A percentile compares a stretch with the other conserved stretches of the same genome.
Evolutionary conservation across 345 rosid genomes (phyloP).

Genomic region (Aquilaria malaccensis): DNA sequence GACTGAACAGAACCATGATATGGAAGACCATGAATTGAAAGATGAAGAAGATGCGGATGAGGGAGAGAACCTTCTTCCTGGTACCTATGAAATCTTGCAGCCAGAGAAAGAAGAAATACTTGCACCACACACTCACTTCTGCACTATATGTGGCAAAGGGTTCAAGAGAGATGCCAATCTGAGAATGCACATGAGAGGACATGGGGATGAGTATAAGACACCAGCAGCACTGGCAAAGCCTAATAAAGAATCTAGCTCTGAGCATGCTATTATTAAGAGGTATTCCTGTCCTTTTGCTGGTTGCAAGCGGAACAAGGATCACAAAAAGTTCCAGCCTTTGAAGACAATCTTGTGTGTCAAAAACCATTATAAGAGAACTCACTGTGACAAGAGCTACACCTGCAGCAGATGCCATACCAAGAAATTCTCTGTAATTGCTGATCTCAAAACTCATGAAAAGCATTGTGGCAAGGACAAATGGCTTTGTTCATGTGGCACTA

Average conservation of each 20-base stretch:
- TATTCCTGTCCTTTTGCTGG: conserved; percentile 86
- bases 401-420: conserved; percentile 85
- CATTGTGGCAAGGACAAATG: conserved; percentile 90
- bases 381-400: conserved; percentile 78
- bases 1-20: conserved; percentile 29
- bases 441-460: conserved; percentile 90
- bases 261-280: conserved; percentile 59
- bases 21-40: conserved; percentile 64
- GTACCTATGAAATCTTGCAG: conserved; percentile 78
- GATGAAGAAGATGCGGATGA: conserved; percentile 86
- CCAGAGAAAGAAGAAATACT: conserved; percentile 92
- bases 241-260: conserved; percentile 48
- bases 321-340: conserved; percentile 84
- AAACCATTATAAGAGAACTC: conserved; percentile 87
- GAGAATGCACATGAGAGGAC: conserved; percentile 96
- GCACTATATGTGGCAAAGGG: conserved; percentile 83
- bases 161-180: conserved; percentile 87
- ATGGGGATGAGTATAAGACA: conserved; percentile 88
- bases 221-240: conserved; percentile 87
- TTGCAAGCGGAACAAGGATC: conserved; percentile 91
- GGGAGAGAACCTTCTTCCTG: conserved; percentile 84
- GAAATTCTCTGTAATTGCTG: conserved; percentile 85
- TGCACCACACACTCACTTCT: conserved; percentile 90
- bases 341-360: conserved; percentile 79
- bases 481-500: conserved; percentile 92